A percentile compares a stretch with the other conserved stretches of the same genome.
Conservation (phyloP, 441 rosid genomes). For the Adansonia gregorii region DNA sequence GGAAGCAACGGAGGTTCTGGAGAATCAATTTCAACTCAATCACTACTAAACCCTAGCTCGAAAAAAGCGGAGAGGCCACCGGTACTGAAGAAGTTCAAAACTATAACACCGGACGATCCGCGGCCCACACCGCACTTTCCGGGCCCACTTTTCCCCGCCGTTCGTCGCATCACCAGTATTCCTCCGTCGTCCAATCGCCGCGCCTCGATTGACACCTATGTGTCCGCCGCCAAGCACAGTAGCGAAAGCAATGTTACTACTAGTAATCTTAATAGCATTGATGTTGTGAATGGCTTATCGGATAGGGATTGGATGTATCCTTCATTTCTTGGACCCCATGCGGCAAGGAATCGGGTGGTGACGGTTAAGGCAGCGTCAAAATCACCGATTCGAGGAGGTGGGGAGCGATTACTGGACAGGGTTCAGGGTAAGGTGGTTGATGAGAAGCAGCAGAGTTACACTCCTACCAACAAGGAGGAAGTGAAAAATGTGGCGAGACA, state of each 20-base stretch:
- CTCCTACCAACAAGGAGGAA: constrained; percentile 29
- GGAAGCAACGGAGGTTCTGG: neutral
- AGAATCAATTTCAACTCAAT: constrained; percentile 17
- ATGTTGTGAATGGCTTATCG: constrained; percentile 30
- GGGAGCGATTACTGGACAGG: constrained; percentile 18
- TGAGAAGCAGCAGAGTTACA: constrained; percentile 34
- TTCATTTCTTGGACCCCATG: constrained; percentile 63
- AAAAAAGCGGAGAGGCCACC: constrained; percentile 57
- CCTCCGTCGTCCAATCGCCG: constrained; percentile 47
- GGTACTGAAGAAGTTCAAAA: constrained; percentile 55
- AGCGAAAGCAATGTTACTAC: neutral
- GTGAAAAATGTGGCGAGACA: constrained; percentile 39
- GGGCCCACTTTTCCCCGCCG: constrained; percentile 62
- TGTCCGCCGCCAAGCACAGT: constrained; percentile 26
- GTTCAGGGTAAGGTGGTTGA: constrained; percentile 30
- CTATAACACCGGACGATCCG: constrained; percentile 40
- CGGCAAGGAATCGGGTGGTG: constrained; percentile 45
- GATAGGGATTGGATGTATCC: constrained; percentile 71
- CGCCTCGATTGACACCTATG: constrained; percentile 34
- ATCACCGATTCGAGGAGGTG: constrained; percentile 30
- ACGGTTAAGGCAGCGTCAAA: constrained; percentile 35
- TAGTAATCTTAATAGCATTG: neutral
- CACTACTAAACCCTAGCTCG: constrained; percentile 28
- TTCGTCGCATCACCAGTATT: constrained; percentile 44
- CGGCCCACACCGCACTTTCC: constrained; percentile 54